phyloP scores from a whole-genome alignment of 2,329 filamentous ascomycete species.

The Cyphellophora attinorum region DNA sequence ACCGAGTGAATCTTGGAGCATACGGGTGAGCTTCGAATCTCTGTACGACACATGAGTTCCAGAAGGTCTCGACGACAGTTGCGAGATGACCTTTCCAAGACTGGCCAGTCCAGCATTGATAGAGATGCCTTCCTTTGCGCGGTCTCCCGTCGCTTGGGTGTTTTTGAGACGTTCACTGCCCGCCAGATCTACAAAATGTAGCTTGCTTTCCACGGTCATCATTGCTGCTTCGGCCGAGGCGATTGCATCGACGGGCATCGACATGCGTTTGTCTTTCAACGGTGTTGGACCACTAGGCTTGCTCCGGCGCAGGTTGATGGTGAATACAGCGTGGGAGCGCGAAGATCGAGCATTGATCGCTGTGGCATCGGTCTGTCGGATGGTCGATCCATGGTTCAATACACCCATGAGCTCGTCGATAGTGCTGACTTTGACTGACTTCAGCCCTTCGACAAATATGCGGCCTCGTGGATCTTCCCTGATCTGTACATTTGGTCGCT shows the following conservation, averaged over 20 bases:
- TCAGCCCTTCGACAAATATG: slow-evolving; percentile 84
- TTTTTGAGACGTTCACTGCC: slow-evolving; percentile 97
- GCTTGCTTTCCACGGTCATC: slow-evolving; percentile 90
- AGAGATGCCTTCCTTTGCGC: slow-evolving; percentile 91
- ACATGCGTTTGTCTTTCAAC: slow-evolving; percentile 70
- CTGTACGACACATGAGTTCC: slow-evolving; percentile 94
- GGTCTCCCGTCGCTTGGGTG: slow-evolving; percentile 86
- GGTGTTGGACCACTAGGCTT: slow-evolving; percentile 59
- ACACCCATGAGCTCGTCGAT: slow-evolving; percentile 84
- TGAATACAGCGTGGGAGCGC: slow-evolving; percentile 94
- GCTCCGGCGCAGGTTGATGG: slow-evolving; percentile 68
- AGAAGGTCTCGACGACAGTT: slow-evolving; percentile 79
- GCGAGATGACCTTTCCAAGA: slow-evolving; percentile 94
- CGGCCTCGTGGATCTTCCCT: slow-evolving; percentile 91
- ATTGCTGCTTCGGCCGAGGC: slow-evolving; percentile 51
- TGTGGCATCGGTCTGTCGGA: slow-evolving; percentile 93
- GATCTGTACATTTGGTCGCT: slow-evolving; percentile 76
- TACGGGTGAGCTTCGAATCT: slow-evolving; percentile 89
- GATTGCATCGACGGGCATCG: slow-evolving; percentile 74
- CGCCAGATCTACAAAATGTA: slow-evolving; percentile 96
- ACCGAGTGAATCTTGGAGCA: slow-evolving; percentile 91
- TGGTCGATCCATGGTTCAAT: slow-evolving; percentile 83
- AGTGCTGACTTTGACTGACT: slow-evolving; percentile 79
- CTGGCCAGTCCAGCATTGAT: slow-evolving; percentile 95
- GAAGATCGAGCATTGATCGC: slow-evolving; percentile 97